These are phyloP conservation scores for Ramularia endophylla DNA, from an alignment of 2,329 filamentous ascomycete genomes.

Conservation along the genomic window DNA sequence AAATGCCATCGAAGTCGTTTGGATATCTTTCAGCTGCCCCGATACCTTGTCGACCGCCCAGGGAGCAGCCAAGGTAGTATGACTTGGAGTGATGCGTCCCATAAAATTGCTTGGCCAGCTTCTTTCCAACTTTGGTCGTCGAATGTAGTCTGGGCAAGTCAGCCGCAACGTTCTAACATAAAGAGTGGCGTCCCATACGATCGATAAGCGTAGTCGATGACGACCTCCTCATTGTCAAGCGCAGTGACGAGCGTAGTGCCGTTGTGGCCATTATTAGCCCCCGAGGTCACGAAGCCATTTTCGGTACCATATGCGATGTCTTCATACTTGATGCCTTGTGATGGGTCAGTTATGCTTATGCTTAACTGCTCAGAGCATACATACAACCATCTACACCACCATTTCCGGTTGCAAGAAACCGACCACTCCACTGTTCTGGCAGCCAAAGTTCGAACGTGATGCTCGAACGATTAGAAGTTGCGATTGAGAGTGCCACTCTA, in stretches of 20 bases:
- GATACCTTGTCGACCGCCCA: slow-evolving; percentile 42
- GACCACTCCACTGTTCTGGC: slow-evolving; percentile 32
- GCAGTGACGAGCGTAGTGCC: slow-evolving; percentile 41
- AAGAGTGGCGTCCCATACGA: no score
- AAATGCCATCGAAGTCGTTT: slow-evolving; percentile 43
- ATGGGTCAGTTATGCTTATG: no score
- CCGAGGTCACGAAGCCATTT: slow-evolving; percentile 36
- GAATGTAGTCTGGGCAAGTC: no score
- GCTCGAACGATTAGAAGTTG: slow-evolving; percentile 35
- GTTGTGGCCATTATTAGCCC: slow-evolving; percentile 40
- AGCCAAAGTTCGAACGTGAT: slow-evolving; percentile 43
- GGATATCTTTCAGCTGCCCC: slow-evolving; percentile 40
- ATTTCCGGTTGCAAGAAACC: slow-evolving; percentile 32
- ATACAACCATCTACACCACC: slow-evolving; percentile 36
- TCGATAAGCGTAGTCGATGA: no score
- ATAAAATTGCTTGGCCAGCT: no score
- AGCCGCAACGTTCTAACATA: no score
- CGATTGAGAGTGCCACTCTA: slow-evolving; percentile 35
- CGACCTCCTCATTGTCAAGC: slow-evolving; percentile 18
- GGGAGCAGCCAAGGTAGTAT: slow-evolving; percentile 43
- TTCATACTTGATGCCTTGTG: slow-evolving; percentile 23
- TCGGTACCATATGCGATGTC: slow-evolving; percentile 35
- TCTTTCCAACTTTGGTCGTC: no score
- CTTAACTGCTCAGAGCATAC: no score
- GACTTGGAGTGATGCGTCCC: no score